Conservation (phyloP, 306 rosid genomes). For the Vicia faba region DNA sequence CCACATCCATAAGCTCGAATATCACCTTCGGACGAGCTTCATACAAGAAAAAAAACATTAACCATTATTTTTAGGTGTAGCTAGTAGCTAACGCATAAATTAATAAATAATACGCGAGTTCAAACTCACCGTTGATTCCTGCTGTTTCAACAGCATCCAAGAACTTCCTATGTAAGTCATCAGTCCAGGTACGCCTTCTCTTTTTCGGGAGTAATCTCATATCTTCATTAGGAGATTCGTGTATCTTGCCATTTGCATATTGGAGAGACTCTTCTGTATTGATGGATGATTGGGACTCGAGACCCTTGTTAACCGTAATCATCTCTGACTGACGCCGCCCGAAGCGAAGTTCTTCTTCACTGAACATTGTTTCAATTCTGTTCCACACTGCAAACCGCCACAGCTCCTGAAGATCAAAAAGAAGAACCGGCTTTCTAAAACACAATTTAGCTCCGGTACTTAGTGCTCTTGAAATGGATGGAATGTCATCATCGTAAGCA, state of each 20-base stretch:
- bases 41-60: slow-evolving; percentile 36
- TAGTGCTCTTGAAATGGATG: slow-evolving; percentile 25
- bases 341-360: neutral
- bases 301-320: slow-evolving; percentile 1
- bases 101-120: slow-evolving; percentile 12
- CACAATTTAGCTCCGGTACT: slow-evolving; percentile 43
- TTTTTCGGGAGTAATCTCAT: slow-evolving; percentile 11
- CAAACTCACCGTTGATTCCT: slow-evolving; percentile 47
- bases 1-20: slow-evolving; percentile 45
- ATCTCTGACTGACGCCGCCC: neutral
- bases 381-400: slow-evolving; percentile 45
- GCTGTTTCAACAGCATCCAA: slow-evolving; percentile 34
- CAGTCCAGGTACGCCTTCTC: slow-evolving; percentile 43
- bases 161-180: slow-evolving; percentile 42
- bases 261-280: slow-evolving; percentile 10
- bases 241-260: neutral
- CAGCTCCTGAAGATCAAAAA: slow-evolving; percentile 29
- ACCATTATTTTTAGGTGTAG: neutral
- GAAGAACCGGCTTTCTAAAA: slow-evolving; percentile 35
- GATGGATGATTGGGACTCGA: neutral
- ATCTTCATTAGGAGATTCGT: neutral
- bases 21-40: slow-evolving; percentile 50
- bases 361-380: neutral
- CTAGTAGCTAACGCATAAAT: neutral
- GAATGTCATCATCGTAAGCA: slow-evolving; percentile 32